These are phyloP conservation scores for Tremellales sp. DNA, from an alignment of 1,284 basidiomycete species.

Conservation along the genomic window DNA sequence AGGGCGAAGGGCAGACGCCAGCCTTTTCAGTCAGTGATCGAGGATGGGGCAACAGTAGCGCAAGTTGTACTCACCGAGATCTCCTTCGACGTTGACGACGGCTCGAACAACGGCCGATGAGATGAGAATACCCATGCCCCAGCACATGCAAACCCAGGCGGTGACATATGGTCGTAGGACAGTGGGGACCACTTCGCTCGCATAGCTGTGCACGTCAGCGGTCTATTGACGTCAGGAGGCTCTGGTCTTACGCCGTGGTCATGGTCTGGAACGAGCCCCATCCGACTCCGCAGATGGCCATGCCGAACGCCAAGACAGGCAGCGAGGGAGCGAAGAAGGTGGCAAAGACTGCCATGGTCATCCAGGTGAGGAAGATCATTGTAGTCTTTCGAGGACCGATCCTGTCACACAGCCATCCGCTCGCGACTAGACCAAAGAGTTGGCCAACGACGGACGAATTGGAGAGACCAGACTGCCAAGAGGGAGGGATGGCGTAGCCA, in stretches of 20 bases:
- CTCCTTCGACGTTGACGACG: constrained; percentile 25
- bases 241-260: no score
- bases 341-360: constrained; percentile 26
- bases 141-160: constrained; percentile 53
- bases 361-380: constrained; percentile 42
- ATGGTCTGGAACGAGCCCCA: constrained; percentile 39
- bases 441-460: constrained; percentile 41
- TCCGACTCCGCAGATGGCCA: constrained; percentile 17
- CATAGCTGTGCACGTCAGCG: no score
- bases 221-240: no score
- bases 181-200: constrained; percentile 53
- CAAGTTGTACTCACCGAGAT: constrained; percentile 36
- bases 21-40: background rate
- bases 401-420: constrained; percentile 43
- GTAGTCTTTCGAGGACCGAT: constrained; percentile 39
- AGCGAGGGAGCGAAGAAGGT: constrained; percentile 46
- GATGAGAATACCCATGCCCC: constrained; percentile 50
- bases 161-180: constrained; percentile 53
- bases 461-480: constrained; percentile 49
- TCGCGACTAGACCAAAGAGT: constrained; percentile 45
- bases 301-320: constrained; percentile 17
- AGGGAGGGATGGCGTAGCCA: constrained; percentile 37
- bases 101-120: constrained; percentile 50
- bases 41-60: no score
- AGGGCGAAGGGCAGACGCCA: constrained; percentile 16